Percentiles rank a stretch among this genome's conserved stretches.
Evolutionary conservation across 768 basidiomycete genomes (phyloP).

Genomic region (Nidula microcarpa): DNA sequence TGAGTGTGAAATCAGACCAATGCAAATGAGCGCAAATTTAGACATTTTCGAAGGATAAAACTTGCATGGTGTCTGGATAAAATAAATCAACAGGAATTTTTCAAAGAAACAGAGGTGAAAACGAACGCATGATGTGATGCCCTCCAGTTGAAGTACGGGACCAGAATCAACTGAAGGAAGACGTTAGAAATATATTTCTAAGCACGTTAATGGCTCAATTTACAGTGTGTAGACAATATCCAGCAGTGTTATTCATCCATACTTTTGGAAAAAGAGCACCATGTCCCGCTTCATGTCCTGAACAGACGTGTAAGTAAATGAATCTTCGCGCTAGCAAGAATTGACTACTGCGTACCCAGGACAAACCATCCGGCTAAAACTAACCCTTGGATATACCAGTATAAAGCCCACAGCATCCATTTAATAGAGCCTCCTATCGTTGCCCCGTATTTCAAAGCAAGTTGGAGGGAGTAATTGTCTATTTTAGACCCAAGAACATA

Average conservation of each 20-base stretch:
- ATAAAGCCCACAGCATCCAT: slow-evolving; percentile 40
- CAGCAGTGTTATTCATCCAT: slow-evolving; percentile 46
- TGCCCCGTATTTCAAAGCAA: no score
- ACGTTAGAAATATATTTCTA: no score
- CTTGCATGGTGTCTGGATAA: no score
- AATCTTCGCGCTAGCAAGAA: no score
- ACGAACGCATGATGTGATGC: slow-evolving; percentile 36
- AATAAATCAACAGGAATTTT: no score
- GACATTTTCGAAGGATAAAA: no score
- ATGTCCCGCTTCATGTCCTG: slow-evolving; percentile 64
- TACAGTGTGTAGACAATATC: slow-evolving; percentile 46
- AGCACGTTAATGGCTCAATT: slow-evolving; percentile 2
- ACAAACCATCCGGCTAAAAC: slow-evolving; percentile 53
- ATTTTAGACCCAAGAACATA: no score
- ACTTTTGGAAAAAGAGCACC: slow-evolving; percentile 43
- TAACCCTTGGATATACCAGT: slow-evolving; percentile 62
- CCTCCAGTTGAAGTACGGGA: slow-evolving; percentile 69
- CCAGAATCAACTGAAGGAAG: slow-evolving; percentile 41
- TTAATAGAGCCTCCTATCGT: slow-evolving; percentile 11
- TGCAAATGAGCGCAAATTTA: no score
- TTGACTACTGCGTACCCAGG: no score
- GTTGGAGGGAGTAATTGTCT: no score
- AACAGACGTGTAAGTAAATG: slow-evolving; percentile 25
- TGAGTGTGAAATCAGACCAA: no score
- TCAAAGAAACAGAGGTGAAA: no score